A percentile compares a stretch with the other conserved stretches of the same genome.
phyloP scores from a whole-genome alignment of 345 rosid species.

The Populus alba region DNA sequence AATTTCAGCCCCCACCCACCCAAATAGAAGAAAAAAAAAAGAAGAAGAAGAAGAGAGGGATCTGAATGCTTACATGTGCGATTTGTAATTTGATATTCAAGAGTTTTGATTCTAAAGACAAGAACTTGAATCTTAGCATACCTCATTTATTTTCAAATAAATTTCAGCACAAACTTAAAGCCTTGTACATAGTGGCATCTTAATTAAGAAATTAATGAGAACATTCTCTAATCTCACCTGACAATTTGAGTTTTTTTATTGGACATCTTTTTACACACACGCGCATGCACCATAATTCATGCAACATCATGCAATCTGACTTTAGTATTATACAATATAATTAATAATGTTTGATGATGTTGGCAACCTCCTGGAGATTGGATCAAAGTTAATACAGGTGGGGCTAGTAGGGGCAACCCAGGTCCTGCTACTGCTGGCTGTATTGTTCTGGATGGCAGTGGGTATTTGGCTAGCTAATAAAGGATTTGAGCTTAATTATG shows the following conservation, averaged over 20 bases:
- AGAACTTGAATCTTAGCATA: not conserved
- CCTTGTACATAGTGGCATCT: not conserved
- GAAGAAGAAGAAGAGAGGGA: no score
- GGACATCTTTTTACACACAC: not conserved
- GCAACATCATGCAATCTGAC: slow-evolving; percentile 6
- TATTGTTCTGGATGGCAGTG: no score
- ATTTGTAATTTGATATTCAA: not conserved
- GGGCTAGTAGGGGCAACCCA: no score
- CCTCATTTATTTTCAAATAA: not conserved
- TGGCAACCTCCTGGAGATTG: slow-evolving; percentile 14
- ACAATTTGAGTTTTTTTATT: not conserved
- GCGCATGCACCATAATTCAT: not conserved
- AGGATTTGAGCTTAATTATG: no score
- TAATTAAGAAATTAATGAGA: not conserved
- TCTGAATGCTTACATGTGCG: not conserved
- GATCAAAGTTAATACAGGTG: no score
- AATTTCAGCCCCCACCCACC: no score
- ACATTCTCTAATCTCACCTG: not conserved
- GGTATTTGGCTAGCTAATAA: no score
- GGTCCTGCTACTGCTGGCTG: no score
- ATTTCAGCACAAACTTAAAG: not conserved
- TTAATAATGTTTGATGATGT: not conserved
- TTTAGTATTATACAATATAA: not conserved
- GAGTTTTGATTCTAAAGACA: no score
- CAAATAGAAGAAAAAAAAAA: no score